These are phyloP conservation scores for Aquilaria yunnanensis DNA, from an alignment of 345 rosid species.

Conservation along the genomic window DNA sequence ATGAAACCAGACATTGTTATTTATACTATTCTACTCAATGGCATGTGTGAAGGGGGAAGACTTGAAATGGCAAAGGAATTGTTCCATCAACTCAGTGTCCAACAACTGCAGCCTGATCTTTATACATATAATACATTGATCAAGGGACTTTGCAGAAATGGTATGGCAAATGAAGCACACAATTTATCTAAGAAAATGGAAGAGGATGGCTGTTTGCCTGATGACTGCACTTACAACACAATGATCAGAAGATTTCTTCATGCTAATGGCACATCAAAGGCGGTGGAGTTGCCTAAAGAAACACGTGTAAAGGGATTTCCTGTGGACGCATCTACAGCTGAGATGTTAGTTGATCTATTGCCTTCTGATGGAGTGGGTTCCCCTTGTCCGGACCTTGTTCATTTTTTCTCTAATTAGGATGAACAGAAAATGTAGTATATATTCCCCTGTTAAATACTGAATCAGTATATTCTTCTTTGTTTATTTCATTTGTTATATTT, in stretches of 20 bases:
- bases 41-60: constrained; percentile 27
- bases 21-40: constrained; percentile 25
- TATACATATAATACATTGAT: constrained; percentile 25
- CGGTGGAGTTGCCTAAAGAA: constrained; percentile 3
- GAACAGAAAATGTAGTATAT: too few relatives aligned
- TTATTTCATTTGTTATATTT: too few relatives aligned
- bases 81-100: constrained; percentile 16
- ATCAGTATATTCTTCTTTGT: too few relatives aligned
- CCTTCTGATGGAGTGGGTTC: too few relatives aligned
- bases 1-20: constrained; percentile 16
- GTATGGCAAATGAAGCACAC: constrained; percentile 20
- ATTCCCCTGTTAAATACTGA: too few relatives aligned
- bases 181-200: constrained; percentile 25
- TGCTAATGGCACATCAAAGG: neutral
- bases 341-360: too few relatives aligned
- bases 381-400: too few relatives aligned
- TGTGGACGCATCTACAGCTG: too few relatives aligned
- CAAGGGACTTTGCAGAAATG: constrained; percentile 22
- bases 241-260: constrained; percentile 11
- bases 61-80: constrained; percentile 27
- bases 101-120: constrained; percentile 25
- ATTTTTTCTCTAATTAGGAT: too few relatives aligned
- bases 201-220: constrained; percentile 19
- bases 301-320: too few relatives aligned
- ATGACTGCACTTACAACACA: constrained; percentile 19